These are phyloP conservation scores for Boletus vermiculosoides DNA, from an alignment of 768 basidiomycete genomes.

Conservation along the genomic window DNA sequence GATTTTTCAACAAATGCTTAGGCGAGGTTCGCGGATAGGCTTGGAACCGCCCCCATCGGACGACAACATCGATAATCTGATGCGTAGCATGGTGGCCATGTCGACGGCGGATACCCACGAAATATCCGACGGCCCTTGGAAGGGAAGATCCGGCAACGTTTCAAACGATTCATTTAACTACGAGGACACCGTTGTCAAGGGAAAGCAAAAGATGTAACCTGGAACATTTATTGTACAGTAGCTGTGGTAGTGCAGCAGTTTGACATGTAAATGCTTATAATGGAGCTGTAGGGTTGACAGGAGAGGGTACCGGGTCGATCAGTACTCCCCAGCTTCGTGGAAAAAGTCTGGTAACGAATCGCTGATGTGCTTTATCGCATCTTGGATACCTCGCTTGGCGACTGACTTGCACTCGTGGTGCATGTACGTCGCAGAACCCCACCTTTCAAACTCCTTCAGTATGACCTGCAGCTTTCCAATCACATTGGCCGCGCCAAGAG, in stretches of 20 bases:
- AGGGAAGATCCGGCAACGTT: constrained; percentile 9
- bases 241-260: neutral
- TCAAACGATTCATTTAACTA: constrained; percentile 22
- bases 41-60: constrained; percentile 37
- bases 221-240: neutral
- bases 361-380: constrained; percentile 54
- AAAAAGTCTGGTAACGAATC: constrained; percentile 66
- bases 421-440: constrained; percentile 77
- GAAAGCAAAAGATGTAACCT: constrained; percentile 23
- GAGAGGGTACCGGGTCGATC: neutral
- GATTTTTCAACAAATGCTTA: constrained; percentile 39
- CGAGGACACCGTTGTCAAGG: constrained; percentile 28
- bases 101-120: constrained; percentile 16
- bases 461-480: constrained; percentile 62
- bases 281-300: neutral
- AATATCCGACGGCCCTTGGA: constrained; percentile 34
- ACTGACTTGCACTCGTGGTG: constrained; percentile 66
- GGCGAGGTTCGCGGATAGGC: constrained; percentile 36
- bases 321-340: constrained; percentile 35
- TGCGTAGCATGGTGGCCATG: constrained; percentile 40
- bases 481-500: constrained; percentile 62
- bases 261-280: neutral
- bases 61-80: constrained; percentile 39
- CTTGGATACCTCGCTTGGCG: constrained; percentile 56
- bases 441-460: constrained; percentile 65